Percentiles rank a stretch among this genome's conserved stretches.
Conservation (phyloP, 331 rosid genomes). For the Ulmus americana region DNA sequence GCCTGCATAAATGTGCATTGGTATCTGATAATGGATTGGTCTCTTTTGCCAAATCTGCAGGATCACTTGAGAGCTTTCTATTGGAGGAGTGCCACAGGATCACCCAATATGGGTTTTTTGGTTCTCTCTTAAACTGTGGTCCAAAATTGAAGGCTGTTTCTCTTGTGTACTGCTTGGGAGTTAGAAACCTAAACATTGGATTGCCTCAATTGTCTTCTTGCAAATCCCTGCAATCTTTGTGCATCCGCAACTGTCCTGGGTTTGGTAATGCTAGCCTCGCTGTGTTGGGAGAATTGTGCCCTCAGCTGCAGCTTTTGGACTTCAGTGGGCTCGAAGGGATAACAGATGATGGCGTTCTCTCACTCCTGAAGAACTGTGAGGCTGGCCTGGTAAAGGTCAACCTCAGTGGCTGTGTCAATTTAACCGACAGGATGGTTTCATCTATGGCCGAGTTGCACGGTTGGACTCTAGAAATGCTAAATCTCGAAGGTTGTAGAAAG, state of each 20-base stretch:
- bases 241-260: slow-evolving; percentile 74
- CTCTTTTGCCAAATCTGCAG: slow-evolving; percentile 57
- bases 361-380: slow-evolving; percentile 48
- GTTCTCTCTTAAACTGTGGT: slow-evolving; percentile 57
- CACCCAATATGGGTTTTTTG: slow-evolving; percentile 74
- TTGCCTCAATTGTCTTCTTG: slow-evolving; percentile 43
- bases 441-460: slow-evolving; percentile 57
- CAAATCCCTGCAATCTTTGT: slow-evolving; percentile 47
- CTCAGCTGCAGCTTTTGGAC: slow-evolving; percentile 57
- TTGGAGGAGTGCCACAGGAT: slow-evolving; percentile 91
- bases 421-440: slow-evolving; percentile 54
- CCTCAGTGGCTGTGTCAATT: slow-evolving; percentile 60
- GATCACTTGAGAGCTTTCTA: slow-evolving; percentile 66
- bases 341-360: slow-evolving; percentile 64
- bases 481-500: slow-evolving; percentile 60
- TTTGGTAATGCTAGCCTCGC: slow-evolving; percentile 61
- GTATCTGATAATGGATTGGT: slow-evolving; percentile 75
- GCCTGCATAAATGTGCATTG: slow-evolving; percentile 57
- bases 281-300: slow-evolving; percentile 60
- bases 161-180: slow-evolving; percentile 71
- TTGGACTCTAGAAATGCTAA: slow-evolving; percentile 58
- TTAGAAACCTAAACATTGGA: slow-evolving; percentile 47
- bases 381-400: slow-evolving; percentile 70
- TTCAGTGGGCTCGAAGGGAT: slow-evolving; percentile 60
- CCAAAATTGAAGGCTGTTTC: slow-evolving; percentile 61